Evolutionary conservation across 176 grass and related monocot genomes (phyloP).

Genomic region (Bonia amplexicaulis): DNA sequence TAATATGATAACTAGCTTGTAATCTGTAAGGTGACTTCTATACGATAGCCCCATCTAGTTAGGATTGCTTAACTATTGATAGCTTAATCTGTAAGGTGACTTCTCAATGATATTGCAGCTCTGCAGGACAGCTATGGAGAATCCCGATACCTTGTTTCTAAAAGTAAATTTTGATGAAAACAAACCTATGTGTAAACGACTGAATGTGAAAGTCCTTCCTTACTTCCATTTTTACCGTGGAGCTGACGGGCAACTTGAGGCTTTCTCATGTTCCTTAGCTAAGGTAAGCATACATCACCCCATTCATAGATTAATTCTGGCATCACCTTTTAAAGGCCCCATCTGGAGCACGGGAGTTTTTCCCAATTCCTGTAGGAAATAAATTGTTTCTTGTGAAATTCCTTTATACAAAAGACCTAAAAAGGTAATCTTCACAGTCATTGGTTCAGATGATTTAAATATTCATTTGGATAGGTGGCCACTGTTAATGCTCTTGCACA

Average conservation of each 20-base stretch:
- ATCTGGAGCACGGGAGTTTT: neutral
- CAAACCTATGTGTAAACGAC: constrained; percentile 98
- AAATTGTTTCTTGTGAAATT: neutral
- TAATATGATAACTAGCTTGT: neutral
- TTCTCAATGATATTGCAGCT: constrained; percentile 51
- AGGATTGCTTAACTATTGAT: neutral
- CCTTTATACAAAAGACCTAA: neutral
- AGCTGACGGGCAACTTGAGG: constrained; percentile 81
- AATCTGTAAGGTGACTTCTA: neutral
- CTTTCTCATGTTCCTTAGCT: constrained; percentile 93
- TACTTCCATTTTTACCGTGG: constrained; percentile 97
- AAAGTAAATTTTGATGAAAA: constrained; percentile 99
- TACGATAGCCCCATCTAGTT: neutral
- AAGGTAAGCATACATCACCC: constrained; percentile 43
- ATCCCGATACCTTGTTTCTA: constrained; percentile 68
- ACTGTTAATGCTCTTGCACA: neutral
- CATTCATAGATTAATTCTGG: neutral
- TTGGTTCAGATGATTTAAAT: neutral
- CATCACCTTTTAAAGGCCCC: neutral
- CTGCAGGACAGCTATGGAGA: constrained; percentile 66
- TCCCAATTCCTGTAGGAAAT: neutral
- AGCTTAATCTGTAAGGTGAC: no score
- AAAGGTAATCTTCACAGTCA: neutral
- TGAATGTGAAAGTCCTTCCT: constrained; percentile 97
- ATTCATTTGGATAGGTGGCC: neutral